Percentiles rank a stretch among this genome's conserved stretches.
Evolutionary conservation across 2,329 filamentous ascomycete species (phyloP).

Genomic region (Aspergillus persii): DNA sequence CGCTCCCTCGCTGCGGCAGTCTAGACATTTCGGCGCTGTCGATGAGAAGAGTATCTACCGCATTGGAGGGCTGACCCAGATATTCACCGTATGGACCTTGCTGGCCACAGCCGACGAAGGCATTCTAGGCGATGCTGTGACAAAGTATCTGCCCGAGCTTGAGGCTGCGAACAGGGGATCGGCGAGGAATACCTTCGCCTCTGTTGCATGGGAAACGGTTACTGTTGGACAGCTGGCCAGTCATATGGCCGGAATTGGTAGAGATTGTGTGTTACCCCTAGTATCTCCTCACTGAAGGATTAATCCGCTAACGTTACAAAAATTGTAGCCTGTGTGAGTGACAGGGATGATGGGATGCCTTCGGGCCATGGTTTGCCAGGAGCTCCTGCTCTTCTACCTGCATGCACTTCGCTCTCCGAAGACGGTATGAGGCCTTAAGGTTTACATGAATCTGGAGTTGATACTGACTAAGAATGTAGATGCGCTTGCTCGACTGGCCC

Average conservation of each 20-base stretch:
- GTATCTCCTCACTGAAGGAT: too few relatives aligned
- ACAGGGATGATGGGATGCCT: neutral
- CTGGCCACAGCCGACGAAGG: slow-evolving; percentile 35
- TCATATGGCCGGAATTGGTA: slow-evolving; percentile 20
- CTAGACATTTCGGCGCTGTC: neutral
- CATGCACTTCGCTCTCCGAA: neutral
- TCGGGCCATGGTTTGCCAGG: neutral
- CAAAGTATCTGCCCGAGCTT: slow-evolving; percentile 42
- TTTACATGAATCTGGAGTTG: neutral
- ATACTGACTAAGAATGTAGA: neutral
- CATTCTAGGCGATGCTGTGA: slow-evolving; percentile 40
- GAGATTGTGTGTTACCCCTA: slow-evolving; percentile 15
- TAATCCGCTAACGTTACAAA: neutral
- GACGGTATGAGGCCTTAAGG: neutral
- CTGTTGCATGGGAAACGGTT: slow-evolving; percentile 17
- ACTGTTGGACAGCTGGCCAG: slow-evolving; percentile 24
- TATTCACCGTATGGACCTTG: slow-evolving; percentile 39
- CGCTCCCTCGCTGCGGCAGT: slow-evolving; percentile 12
- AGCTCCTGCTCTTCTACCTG: neutral
- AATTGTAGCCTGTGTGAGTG: neutral
- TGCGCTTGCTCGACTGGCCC: neutral
- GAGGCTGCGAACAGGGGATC: neutral
- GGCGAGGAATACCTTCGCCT: neutral
- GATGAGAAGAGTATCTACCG: slow-evolving; percentile 25
- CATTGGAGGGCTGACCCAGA: slow-evolving; percentile 38